phyloP scores from a whole-genome alignment of 1,139 yeast genomes.

The Eremothecium cymbalariae region DNA sequence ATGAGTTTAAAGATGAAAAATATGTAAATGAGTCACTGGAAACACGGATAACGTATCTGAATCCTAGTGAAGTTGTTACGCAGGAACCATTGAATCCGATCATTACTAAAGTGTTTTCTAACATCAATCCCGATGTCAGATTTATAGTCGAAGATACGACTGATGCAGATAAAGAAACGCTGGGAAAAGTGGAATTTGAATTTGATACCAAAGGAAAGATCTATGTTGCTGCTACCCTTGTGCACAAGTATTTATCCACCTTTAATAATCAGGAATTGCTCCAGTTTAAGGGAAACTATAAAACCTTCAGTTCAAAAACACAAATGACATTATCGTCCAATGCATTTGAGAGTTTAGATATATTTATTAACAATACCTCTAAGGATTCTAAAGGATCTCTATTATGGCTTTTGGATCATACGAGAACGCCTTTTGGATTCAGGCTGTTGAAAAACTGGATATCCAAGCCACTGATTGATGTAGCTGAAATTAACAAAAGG shows the following conservation, averaged over 20 bases:
- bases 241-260: slow-evolving; percentile 50
- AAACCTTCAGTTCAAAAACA: slow-evolving; percentile 43
- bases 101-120: slow-evolving; percentile 18
- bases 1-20: slow-evolving; percentile 50
- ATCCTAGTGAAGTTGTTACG: slow-evolving; percentile 64
- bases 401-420: slow-evolving; percentile 71
- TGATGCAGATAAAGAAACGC: not conserved
- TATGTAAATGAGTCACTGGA: slow-evolving; percentile 52
- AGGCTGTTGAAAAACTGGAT: slow-evolving; percentile 67
- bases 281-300: slow-evolving; percentile 42
- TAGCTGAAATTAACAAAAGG: slow-evolving; percentile 45
- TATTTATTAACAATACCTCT: slow-evolving; percentile 59
- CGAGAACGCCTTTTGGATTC: slow-evolving; percentile 69
- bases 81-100: slow-evolving; percentile 32
- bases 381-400: slow-evolving; percentile 56
- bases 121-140: slow-evolving; percentile 21
- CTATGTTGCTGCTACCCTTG: slow-evolving; percentile 22
- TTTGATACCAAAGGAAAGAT: no score
- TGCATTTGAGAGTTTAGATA: slow-evolving; percentile 63
- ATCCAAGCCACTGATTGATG: slow-evolving; percentile 54
- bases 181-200: no score
- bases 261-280: slow-evolving; percentile 56
- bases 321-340: slow-evolving; percentile 64
- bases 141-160: slow-evolving; percentile 5
- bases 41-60: slow-evolving; percentile 62